Percentiles rank a stretch among this genome's conserved stretches.
These are phyloP conservation scores for Mortierella sp. DNA, from an alignment of 371 early-diverging fungal species.

Conservation along the genomic window DNA sequence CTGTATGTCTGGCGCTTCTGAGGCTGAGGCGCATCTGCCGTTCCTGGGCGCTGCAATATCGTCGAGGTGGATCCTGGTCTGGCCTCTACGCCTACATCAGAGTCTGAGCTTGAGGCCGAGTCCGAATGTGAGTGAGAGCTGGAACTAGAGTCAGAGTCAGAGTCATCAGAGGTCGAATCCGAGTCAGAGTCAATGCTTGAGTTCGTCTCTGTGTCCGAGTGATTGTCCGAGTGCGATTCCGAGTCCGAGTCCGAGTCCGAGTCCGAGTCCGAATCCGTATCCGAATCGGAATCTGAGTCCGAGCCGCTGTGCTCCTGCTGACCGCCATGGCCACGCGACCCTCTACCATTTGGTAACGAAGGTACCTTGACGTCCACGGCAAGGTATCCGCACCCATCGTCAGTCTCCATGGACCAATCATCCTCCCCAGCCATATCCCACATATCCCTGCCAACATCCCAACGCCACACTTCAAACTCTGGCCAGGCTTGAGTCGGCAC, in stretches of 20 bases:
- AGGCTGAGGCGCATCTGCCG: not conserved
- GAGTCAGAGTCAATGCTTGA: not conserved
- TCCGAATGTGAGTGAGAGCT: not conserved
- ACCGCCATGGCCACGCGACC: not conserved
- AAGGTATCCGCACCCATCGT: not conserved
- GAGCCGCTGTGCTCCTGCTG: not conserved
- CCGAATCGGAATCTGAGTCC: not conserved
- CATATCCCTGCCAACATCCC: not conserved
- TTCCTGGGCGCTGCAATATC: not conserved
- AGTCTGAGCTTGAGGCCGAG: not conserved
- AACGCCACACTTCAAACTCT: not conserved
- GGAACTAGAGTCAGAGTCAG: not conserved
- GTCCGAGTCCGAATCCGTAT: not conserved
- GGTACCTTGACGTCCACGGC: not conserved
- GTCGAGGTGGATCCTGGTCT: not conserved
- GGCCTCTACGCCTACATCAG: not conserved
- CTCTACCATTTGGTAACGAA: not conserved
- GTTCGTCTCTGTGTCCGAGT: not conserved
- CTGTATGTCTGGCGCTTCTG: not conserved
- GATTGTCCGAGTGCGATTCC: not conserved
- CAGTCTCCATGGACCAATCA: not conserved
- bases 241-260: not conserved
- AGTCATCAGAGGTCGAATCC: not conserved
- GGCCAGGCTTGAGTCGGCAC: slow-evolving; percentile 11
- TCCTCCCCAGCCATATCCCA: not conserved